phyloP scores from a whole-genome alignment of 176 grass and related monocot species.

The Bonia amplexicaulis region DNA sequence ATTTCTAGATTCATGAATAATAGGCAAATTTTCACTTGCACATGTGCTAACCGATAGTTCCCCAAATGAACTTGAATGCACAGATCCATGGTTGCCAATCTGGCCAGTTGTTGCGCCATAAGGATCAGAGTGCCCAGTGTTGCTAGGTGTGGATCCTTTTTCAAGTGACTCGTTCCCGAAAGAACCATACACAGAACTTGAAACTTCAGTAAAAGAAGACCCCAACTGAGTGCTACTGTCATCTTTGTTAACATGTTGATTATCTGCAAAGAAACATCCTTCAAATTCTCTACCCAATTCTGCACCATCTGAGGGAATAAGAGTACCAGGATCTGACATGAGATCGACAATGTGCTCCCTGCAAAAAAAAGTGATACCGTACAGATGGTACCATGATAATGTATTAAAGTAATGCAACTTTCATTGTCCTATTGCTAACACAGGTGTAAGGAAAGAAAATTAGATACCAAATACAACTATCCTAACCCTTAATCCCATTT shows the following conservation, averaged over 20 bases:
- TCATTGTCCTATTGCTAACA: not conserved
- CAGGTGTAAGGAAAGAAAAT: not conserved
- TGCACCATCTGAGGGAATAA: conserved; percentile 80
- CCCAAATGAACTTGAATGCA: conserved; percentile 33
- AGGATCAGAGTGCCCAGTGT: conserved; percentile 20
- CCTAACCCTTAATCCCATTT: not conserved
- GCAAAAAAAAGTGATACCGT: conserved; percentile 10
- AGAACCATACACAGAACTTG: conserved; percentile 46
- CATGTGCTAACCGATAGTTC: conserved; percentile 30
- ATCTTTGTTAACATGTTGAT: conserved; percentile 41
- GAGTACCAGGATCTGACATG: conserved; percentile 92
- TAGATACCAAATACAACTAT: not conserved
- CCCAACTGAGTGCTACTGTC: conserved; percentile 33
- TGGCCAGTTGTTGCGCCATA: conserved; percentile 19
- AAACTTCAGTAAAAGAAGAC: conserved; percentile 47
- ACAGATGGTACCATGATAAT: not conserved
- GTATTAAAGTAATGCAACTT: conserved; percentile 12
- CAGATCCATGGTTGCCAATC: conserved; percentile 30
- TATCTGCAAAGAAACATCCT: conserved; percentile 39
- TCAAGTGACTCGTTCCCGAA: conserved; percentile 28
- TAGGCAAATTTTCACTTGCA: conserved; percentile 35
- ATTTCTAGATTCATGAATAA: conserved; percentile 36
- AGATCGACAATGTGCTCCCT: conserved; percentile 97
- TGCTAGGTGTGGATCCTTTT: conserved; percentile 34
- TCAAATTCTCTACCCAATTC: conserved; percentile 58